These are phyloP conservation scores for Kluyveromyces lactis DNA, from an alignment of 805 yeast species.

Conservation along the genomic window DNA sequence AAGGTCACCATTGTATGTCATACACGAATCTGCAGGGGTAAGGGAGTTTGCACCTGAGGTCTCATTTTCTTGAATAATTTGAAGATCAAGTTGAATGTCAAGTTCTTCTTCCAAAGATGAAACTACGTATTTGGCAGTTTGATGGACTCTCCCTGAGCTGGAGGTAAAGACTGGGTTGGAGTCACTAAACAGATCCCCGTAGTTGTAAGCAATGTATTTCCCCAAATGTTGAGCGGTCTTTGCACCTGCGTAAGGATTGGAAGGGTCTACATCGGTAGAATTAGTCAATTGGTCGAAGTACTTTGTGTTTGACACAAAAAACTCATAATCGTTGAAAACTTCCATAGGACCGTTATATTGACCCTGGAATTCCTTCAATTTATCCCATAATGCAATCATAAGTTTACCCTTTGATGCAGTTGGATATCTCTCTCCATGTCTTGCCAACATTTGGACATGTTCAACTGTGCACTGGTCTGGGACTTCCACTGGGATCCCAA, in stretches of 20 bases:
- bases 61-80: conserved; percentile 34
- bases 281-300: conserved; percentile 36
- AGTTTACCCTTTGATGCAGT: conserved; percentile 34
- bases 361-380: conserved; percentile 21
- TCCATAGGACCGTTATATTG: conserved; percentile 41
- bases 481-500: conserved; percentile 41
- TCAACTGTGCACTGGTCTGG: conserved; percentile 46
- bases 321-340: conserved; percentile 46
- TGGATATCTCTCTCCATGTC: conserved; percentile 80
- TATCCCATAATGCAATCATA: conserved; percentile 25
- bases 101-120: conserved; percentile 26
- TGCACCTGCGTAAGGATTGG: conserved; percentile 40
- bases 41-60: conserved; percentile 42
- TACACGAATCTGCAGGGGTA: conserved; percentile 41
- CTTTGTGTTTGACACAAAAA: conserved; percentile 34
- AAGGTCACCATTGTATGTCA: conserved; percentile 25
- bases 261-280: conserved; percentile 19
- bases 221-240: conserved; percentile 39
- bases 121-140: conserved; percentile 43
- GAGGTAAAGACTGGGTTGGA: conserved; percentile 40
- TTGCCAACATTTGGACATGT: conserved; percentile 63
- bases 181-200: conserved; percentile 33
- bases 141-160: conserved; percentile 40
- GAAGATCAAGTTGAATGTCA: conserved; percentile 23
- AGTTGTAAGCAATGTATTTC: conserved; percentile 35